Evolutionary conservation across 108 stramenopile genomes (phyloP).

Genomic region (Pseudonitzschia delicatissima): DNA sequence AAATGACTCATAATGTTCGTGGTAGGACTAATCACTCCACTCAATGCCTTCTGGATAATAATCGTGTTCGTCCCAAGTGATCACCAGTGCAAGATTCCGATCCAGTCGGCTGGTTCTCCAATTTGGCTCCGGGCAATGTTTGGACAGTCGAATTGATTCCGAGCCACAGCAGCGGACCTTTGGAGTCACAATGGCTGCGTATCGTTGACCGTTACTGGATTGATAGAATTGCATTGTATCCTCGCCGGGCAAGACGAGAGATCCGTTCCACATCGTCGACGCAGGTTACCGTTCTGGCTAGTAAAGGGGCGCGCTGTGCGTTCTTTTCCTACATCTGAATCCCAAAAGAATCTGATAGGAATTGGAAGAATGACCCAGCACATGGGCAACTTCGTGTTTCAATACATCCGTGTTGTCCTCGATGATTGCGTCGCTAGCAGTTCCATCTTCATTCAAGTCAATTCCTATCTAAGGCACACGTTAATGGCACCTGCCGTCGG

Average conservation of each 20-base stretch:
- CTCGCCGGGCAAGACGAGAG: slow-evolving; percentile 56
- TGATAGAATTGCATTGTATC: slow-evolving; percentile 75
- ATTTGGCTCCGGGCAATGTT: slow-evolving; percentile 57
- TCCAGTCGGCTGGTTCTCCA: slow-evolving; percentile 85
- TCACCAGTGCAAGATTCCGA: slow-evolving; percentile 76
- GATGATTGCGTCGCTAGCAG: slow-evolving; percentile 48
- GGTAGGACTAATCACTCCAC: slow-evolving; percentile 71
- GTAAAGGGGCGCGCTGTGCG: slow-evolving; percentile 73
- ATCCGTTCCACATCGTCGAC: slow-evolving; percentile 66
- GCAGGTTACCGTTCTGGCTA: slow-evolving; percentile 60
- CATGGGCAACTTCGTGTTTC: slow-evolving; percentile 69
- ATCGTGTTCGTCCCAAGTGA: slow-evolving; percentile 83
- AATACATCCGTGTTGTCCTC: slow-evolving; percentile 72
- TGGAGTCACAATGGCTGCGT: slow-evolving; percentile 76
- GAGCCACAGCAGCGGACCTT: slow-evolving; percentile 68
- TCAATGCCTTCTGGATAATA: slow-evolving; percentile 68
- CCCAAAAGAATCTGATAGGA: slow-evolving; percentile 78
- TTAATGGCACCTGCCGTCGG: slow-evolving; percentile 79
- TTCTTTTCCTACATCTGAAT: slow-evolving; percentile 62
- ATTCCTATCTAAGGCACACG: slow-evolving; percentile 68
- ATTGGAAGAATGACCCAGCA: slow-evolving; percentile 77
- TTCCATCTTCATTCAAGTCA: slow-evolving; percentile 54
- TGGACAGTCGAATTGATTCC: slow-evolving; percentile 89
- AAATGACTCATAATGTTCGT: slow-evolving; percentile 67
- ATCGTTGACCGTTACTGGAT: slow-evolving; percentile 64